These are phyloP conservation scores for Aspergillus conjunctus DNA, from an alignment of 495 filamentous ascomycete species.

Conservation along the genomic window DNA sequence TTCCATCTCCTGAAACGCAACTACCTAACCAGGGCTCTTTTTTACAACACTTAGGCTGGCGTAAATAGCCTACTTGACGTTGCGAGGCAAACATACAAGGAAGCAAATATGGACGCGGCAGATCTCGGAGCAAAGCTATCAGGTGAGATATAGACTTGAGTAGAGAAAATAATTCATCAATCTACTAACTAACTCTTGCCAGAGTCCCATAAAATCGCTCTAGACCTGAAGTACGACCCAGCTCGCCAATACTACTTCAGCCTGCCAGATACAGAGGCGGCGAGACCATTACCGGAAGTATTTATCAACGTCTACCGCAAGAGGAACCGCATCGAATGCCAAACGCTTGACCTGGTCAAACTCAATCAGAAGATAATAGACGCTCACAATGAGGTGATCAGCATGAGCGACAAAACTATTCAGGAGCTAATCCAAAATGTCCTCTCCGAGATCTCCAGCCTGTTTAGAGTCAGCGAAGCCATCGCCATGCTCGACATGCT, in stretches of 20 bases:
- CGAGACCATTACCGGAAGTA: conserved; percentile 63
- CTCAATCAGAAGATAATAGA: conserved; percentile 74
- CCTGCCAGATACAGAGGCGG: conserved; percentile 62
- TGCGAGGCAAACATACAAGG: conserved; percentile 82
- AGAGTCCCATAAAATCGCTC: conserved; percentile 60
- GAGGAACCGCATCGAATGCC: conserved; percentile 76
- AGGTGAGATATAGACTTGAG: conserved; percentile 39
- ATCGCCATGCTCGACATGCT: conserved; percentile 94
- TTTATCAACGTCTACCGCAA: conserved; percentile 78
- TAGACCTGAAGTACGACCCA: conserved; percentile 75
- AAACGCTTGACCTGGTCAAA: conserved; percentile 81
- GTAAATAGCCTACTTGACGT: conserved; percentile 87
- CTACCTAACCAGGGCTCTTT: not conserved
- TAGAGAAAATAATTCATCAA: not conserved
- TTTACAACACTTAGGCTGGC: conserved; percentile 57
- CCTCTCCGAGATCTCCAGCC: conserved; percentile 62
- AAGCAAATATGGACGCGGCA: conserved; percentile 74
- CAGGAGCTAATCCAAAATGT: conserved; percentile 69
- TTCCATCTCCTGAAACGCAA: not conserved
- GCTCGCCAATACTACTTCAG: conserved; percentile 79
- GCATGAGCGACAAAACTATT: conserved; percentile 69
- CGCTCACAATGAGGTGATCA: conserved; percentile 76
- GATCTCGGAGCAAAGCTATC: conserved; percentile 67
- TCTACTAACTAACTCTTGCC: conserved; percentile 27
- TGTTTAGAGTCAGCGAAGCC: conserved; percentile 81